Conservation (phyloP, 2,329 filamentous ascomycete species). For the Dactylellina parvicollis region DNA sequence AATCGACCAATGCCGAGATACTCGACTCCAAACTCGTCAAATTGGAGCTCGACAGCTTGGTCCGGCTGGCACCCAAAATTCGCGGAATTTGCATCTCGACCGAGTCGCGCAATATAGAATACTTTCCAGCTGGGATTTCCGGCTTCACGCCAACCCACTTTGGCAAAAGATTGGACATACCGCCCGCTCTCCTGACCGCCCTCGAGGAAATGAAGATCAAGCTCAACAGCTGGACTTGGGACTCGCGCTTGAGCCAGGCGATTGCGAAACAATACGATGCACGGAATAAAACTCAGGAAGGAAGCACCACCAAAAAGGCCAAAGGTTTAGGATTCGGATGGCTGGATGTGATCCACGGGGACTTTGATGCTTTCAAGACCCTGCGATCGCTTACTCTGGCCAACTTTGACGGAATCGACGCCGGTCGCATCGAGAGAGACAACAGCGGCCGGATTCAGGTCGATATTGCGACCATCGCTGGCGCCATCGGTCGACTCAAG, state of each 20-base stretch:
- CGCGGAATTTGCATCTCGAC: conserved; percentile 27
- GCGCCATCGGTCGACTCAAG: conserved; percentile 27
- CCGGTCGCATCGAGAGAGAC: neutral
- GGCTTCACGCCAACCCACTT: neutral
- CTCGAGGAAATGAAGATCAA: conserved; percentile 14
- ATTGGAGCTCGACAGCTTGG: conserved; percentile 30
- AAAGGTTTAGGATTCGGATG: conserved; percentile 22
- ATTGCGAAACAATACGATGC: conserved; percentile 30
- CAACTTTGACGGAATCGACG: conserved; percentile 14
- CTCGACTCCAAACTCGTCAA: conserved; percentile 36
- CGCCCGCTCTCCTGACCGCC: conserved; percentile 8
- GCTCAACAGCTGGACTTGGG: conserved; percentile 40
- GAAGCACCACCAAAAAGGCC: conserved; percentile 4
- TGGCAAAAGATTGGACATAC: conserved; percentile 19
- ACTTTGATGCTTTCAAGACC: conserved; percentile 26
- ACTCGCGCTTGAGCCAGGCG: conserved; percentile 8
- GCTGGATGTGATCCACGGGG: conserved; percentile 33
- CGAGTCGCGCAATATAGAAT: neutral
- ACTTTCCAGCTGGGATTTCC: neutral
- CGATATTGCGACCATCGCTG: conserved; percentile 29
- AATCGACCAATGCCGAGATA: conserved; percentile 20
- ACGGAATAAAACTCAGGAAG: neutral
- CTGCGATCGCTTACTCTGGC: conserved; percentile 31
- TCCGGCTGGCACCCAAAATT: conserved; percentile 25
- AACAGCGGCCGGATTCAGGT: neutral